phyloP scores from a whole-genome alignment of 2,329 filamentous ascomycete genomes.

The Waltergamsia citrina region DNA sequence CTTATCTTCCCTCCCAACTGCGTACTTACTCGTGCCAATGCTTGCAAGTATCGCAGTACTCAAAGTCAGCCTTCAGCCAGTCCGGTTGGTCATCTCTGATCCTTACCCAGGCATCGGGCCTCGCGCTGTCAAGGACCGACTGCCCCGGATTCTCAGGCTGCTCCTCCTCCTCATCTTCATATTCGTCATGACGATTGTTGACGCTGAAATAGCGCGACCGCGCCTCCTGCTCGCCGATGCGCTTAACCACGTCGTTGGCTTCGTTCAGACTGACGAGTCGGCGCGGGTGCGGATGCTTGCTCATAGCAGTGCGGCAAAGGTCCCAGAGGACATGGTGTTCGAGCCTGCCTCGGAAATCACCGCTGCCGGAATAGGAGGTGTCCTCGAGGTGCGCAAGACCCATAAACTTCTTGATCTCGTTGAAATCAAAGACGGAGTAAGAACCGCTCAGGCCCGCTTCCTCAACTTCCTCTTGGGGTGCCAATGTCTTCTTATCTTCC shows the following conservation, averaged over 20 bases:
- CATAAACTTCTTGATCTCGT: constrained; percentile 15
- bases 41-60: too few relatives aligned
- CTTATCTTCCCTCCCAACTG: too few relatives aligned
- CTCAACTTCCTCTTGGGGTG: constrained; percentile 9
- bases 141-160: too few relatives aligned
- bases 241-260: constrained; percentile 48
- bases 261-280: constrained; percentile 44
- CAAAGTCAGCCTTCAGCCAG: too few relatives aligned
- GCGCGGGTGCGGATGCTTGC: constrained; percentile 25
- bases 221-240: constrained; percentile 40
- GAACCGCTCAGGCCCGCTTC: constrained; percentile 15
- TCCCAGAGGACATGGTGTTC: constrained; percentile 18
- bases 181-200: constrained; percentile 14
- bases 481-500: constrained; percentile 1
- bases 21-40: too few relatives aligned
- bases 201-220: constrained; percentile 25
- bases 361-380: background rate
- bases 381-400: constrained; percentile 11
- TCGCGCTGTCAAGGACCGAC: too few relatives aligned
- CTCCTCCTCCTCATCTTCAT: constrained; percentile 13
- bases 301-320: constrained; percentile 19
- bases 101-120: too few relatives aligned
- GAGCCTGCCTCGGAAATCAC: constrained; percentile 3
- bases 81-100: too few relatives aligned
- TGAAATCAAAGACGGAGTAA: constrained; percentile 15